Evolutionary conservation across 345 rosid genomes (phyloP), one percentile per base, ranked within the genome.

Genomic region (Luvunga scandens): DNA sequence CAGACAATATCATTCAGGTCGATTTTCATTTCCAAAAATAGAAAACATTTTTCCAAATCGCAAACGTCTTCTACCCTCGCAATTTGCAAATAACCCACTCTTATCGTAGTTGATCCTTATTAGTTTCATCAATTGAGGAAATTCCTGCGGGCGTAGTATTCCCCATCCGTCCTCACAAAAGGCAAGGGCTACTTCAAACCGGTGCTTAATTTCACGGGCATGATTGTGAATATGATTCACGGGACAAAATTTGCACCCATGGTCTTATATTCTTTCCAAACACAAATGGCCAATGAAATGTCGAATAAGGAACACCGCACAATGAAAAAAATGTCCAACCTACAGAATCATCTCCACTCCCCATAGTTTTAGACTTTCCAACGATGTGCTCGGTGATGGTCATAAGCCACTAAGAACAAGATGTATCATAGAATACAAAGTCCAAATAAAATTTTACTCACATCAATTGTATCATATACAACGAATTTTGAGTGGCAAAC

Each of bases 381-480:
- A 2, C 5, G 18, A 45, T 45, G 50, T 45, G 0, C 1, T 0
- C 50, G 1, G 10, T 12, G 50, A 3, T 45, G 14, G 50, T 13
- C 18, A 45, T 10, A 45, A 45, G 50, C 50, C 50, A 45, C 50
- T 12, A n/a, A 60, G 30, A 60, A 4, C 12, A 60, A 24, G 27
- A 25, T 48, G 8, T 31, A 65, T 42, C 22, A 18, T 27, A 24
- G 66, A 36, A 57, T 48, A 55, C 34, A 55, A 36, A 13, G 50
- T 45, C 18, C 18, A 45, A 45, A 3, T 1, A 12, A 13, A 45
- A 61, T 59, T 30, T 53, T 71, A 60, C n/a, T 59, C 8, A 19
- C 59, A 31, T 28, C 61, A 73, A 36, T 73, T 9, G 55, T 66
- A 53, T 75, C 39, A 71, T 79, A 66, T 79, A 79, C 80, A 83